A percentile compares a stretch with the other conserved stretches of the same genome.
These are phyloP conservation scores for Zea luxurians DNA, from an alignment of 176 grass and related monocot genomes.

Conservation along the genomic window DNA sequence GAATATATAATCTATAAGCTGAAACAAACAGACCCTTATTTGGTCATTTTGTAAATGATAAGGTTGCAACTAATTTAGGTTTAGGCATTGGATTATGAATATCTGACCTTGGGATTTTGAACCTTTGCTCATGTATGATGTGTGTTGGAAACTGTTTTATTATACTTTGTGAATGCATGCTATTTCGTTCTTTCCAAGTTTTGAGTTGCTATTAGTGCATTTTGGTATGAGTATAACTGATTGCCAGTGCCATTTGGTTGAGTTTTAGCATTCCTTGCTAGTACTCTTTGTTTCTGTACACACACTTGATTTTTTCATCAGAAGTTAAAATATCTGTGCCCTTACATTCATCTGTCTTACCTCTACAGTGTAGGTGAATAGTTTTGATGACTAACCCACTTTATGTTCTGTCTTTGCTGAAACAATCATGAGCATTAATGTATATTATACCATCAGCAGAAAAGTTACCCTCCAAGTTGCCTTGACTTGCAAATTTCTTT, in stretches of 20 bases:
- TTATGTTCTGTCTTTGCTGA: constrained; percentile 1
- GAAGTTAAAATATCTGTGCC: neutral
- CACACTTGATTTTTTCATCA: neutral
- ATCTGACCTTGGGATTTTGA: neutral
- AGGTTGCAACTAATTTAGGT: neutral
- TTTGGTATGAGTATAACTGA: neutral
- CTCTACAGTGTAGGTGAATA: constrained; percentile 16
- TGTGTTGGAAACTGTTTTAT: neutral
- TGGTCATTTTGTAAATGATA: neutral
- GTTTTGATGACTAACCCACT: neutral
- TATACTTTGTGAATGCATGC: neutral
- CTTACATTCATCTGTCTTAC: neutral
- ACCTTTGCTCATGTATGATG: neutral
- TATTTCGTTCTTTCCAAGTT: neutral
- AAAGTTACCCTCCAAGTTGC: neutral
- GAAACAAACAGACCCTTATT: too few relatives aligned
- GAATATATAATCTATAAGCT: too few relatives aligned
- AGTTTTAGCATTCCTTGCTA: constrained; percentile 18
- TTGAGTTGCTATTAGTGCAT: neutral
- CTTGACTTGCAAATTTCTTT: neutral
- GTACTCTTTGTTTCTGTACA: neutral
- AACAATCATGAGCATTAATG: neutral
- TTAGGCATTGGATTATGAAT: neutral
- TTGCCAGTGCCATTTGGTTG: constrained; percentile 9
- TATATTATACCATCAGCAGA: neutral